Evolutionary conservation across 495 filamentous ascomycete species (phyloP).

Genomic region (Umbilicaria muhlenbergii): DNA sequence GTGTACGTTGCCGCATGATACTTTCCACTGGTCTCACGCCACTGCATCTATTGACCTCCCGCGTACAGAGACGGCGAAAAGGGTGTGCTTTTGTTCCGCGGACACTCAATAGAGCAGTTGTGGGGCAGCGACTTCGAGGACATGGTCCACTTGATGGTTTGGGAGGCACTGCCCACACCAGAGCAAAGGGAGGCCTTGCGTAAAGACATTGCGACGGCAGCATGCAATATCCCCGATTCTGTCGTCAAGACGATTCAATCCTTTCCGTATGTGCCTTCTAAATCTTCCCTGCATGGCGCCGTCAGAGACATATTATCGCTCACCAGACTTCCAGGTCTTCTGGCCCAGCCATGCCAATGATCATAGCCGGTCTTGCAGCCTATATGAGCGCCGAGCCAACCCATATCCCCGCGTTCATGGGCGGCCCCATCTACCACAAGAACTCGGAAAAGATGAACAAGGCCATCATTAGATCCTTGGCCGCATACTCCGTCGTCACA

Average conservation of each 20-base stretch:
- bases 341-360: slow-evolving; percentile 20
- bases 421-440: slow-evolving; percentile 23
- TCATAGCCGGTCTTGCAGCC: slow-evolving; percentile 27
- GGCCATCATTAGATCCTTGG: slow-evolving; percentile 25
- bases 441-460: slow-evolving; percentile 24
- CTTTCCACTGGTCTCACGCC: too few relatives aligned
- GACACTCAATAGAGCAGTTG: slow-evolving; percentile 18
- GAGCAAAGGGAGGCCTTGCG: slow-evolving; percentile 14
- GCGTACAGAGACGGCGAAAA: too few relatives aligned
- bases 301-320: slow-evolving; percentile 12
- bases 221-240: slow-evolving; percentile 15
- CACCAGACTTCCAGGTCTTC: slow-evolving; percentile 7
- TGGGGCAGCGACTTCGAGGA: slow-evolving; percentile 25
- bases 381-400: slow-evolving; percentile 22
- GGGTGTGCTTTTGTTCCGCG: slow-evolving; percentile 17
- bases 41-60: too few relatives aligned
- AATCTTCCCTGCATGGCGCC: neutral
- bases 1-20: slow-evolving; percentile 19
- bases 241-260: slow-evolving; percentile 14
- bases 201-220: slow-evolving; percentile 11
- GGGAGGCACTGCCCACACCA: slow-evolving; percentile 16
- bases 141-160: slow-evolving; percentile 23
- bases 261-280: slow-evolving; percentile 16
- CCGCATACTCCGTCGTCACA: slow-evolving; percentile 21
- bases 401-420: slow-evolving; percentile 21